Conservation (phyloP, 2,329 filamentous ascomycete species). For the Scedosporium boydii region DNA sequence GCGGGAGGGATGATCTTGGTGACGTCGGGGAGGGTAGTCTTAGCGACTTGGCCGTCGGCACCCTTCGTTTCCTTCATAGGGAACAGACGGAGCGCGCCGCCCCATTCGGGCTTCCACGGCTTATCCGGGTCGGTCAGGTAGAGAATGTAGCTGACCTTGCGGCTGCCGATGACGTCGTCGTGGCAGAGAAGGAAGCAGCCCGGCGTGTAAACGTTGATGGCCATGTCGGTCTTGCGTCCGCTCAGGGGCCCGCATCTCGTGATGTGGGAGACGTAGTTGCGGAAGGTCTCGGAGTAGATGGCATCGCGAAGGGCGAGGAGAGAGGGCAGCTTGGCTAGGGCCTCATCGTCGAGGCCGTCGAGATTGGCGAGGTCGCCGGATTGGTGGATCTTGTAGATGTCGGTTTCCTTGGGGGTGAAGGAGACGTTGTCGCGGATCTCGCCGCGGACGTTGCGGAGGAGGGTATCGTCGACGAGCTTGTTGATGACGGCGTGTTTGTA, state of each 20-base stretch:
- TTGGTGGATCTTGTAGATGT: conserved; percentile 99
- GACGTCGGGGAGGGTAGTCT: conserved; percentile 70
- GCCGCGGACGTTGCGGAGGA: conserved; percentile 76
- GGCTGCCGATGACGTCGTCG: conserved; percentile 96
- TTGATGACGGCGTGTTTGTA: conserved; percentile 93
- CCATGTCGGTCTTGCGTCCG: conserved; percentile 95
- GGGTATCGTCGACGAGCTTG: conserved; percentile 65
- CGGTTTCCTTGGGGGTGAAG: conserved; percentile 97
- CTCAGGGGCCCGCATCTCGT: conserved; percentile 81
- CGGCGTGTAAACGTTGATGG: conserved; percentile 96
- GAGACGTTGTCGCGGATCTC: conserved; percentile 87
- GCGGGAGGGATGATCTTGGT: conserved; percentile 81
- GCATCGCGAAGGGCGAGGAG: conserved; percentile 89
- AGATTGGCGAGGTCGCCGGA: conserved; percentile 95
- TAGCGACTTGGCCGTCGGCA: conserved; percentile 64
- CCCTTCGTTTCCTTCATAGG: conserved; percentile 53
- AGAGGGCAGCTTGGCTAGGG: conserved; percentile 76
- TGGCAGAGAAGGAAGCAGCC: conserved; percentile 94
- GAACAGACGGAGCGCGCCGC: conserved; percentile 82
- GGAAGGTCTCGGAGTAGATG: conserved; percentile 82
- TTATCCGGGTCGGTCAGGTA: conserved; percentile 89
- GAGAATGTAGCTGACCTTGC: conserved; percentile 91
- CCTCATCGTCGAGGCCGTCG: conserved; percentile 81
- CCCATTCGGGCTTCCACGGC: conserved; percentile 86
- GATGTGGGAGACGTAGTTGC: conserved; percentile 78